Percentiles rank a stretch among this genome's conserved stretches.
Conservation (phyloP, 2,329 filamentous ascomycete species). For the Epichloe typhina region DNA sequence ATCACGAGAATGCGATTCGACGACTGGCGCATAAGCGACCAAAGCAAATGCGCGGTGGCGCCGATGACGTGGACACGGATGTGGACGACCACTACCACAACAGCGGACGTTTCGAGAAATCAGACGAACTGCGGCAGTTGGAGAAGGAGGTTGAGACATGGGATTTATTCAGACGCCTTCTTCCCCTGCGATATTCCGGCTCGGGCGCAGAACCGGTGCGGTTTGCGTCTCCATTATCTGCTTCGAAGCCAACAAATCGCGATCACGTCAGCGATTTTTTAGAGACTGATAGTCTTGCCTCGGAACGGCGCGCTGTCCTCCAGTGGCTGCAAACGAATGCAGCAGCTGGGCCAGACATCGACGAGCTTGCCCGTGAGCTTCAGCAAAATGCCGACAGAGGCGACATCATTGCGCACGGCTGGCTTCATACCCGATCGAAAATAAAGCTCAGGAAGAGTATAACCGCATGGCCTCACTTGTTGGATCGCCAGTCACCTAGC, state of each 20-base stretch:
- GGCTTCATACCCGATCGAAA: slow-evolving; percentile 79
- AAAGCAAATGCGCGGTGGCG: slow-evolving; percentile 16
- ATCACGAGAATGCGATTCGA: slow-evolving; percentile 40
- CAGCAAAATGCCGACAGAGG: slow-evolving; percentile 65
- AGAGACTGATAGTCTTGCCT: slow-evolving; percentile 55
- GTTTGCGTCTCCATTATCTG: slow-evolving; percentile 16
- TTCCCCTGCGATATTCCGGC: slow-evolving; percentile 52
- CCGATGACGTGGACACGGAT: slow-evolving; percentile 42
- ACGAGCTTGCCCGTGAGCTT: slow-evolving; percentile 62
- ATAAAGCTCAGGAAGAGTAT: slow-evolving; percentile 85
- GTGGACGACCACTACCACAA: slow-evolving; percentile 29
- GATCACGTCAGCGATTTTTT: slow-evolving; percentile 51
- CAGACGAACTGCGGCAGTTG: slow-evolving; percentile 35
- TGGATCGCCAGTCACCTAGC: slow-evolving; percentile 49
- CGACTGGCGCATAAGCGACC: slow-evolving; percentile 19
- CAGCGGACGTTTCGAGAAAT: neutral
- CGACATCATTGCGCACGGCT: slow-evolving; percentile 75
- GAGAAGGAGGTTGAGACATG: slow-evolving; percentile 82
- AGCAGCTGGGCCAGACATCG: slow-evolving; percentile 55
- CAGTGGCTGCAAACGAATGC: slow-evolving; percentile 78
- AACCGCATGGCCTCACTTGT: slow-evolving; percentile 49
- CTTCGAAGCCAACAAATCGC: slow-evolving; percentile 16
- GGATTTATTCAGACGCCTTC: slow-evolving; percentile 66
- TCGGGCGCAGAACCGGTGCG: slow-evolving; percentile 16
- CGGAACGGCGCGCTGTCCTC: slow-evolving; percentile 67